Conservation (phyloP, 2,329 filamentous ascomycete genomes). For the Lithohypha guttulata region DNA sequence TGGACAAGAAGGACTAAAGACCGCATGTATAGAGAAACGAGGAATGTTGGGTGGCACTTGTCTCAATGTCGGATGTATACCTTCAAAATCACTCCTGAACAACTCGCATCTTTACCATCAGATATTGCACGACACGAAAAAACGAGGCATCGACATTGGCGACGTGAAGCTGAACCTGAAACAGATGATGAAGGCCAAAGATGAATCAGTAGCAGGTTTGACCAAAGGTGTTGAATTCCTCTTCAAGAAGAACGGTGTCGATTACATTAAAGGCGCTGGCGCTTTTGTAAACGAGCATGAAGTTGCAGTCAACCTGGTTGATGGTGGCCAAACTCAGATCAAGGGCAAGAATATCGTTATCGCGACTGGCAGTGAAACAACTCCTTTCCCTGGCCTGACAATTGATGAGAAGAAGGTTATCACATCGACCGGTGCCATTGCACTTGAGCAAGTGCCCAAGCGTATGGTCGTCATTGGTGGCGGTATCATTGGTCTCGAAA, state of each 20-base stretch:
- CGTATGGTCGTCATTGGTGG: slow-evolving; percentile 96
- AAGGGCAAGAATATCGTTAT: slow-evolving; percentile 96
- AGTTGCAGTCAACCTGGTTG: slow-evolving; percentile 77
- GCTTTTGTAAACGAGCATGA: slow-evolving; percentile 83
- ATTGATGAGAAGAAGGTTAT: slow-evolving; percentile 97
- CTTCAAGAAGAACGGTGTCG: slow-evolving; percentile 98
- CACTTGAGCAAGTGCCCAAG: slow-evolving; percentile 82
- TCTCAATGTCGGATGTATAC: slow-evolving; percentile 98
- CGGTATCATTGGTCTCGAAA: slow-evolving; percentile 97
- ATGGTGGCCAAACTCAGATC: slow-evolving; percentile 81
- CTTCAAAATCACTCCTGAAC: slow-evolving; percentile 98
- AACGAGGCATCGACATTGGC: slow-evolving; percentile 91
- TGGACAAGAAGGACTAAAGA: slow-evolving; percentile 94
- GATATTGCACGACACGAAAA: slow-evolving; percentile 92
- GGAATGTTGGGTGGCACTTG: slow-evolving; percentile 91
- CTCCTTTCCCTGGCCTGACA: slow-evolving; percentile 88
- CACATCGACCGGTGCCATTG: slow-evolving; percentile 88
- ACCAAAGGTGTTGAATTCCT: slow-evolving; percentile 98
- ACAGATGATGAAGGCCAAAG: slow-evolving; percentile 98
- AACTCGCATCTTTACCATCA: slow-evolving; percentile 98
- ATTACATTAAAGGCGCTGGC: slow-evolving; percentile 91
- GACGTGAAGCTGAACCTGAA: slow-evolving; percentile 92
- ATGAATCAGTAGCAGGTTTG: slow-evolving; percentile 73
- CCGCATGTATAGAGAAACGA: slow-evolving; percentile 96
- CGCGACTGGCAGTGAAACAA: slow-evolving; percentile 88